Conservation (phyloP, 2,329 filamentous ascomycete genomes). For the Claviceps maximensis region DNA sequence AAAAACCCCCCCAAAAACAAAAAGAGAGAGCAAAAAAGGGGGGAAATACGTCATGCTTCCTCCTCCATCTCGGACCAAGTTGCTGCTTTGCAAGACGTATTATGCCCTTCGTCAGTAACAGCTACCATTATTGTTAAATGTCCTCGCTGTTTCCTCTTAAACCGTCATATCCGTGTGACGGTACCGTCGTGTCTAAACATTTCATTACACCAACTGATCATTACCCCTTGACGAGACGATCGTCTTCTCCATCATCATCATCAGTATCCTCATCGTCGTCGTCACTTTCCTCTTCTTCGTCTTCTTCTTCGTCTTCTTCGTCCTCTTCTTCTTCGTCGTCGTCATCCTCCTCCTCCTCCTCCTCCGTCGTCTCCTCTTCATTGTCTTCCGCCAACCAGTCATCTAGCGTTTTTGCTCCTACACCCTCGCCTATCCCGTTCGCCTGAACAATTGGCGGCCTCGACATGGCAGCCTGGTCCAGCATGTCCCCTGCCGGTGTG, state of each 20-base stretch:
- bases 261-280: constrained; percentile 33
- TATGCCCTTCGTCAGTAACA: too few relatives aligned
- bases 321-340: constrained; percentile 41
- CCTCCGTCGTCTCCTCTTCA: constrained; percentile 38
- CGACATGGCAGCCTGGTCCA: constrained; percentile 42
- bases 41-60: too few relatives aligned
- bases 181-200: not conserved
- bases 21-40: too few relatives aligned
- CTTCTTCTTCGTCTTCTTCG: constrained; percentile 31
- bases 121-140: too few relatives aligned
- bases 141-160: not conserved
- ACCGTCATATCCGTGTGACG: not conserved
- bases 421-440: constrained; percentile 39
- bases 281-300: constrained; percentile 34
- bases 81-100: too few relatives aligned
- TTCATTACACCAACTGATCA: not conserved
- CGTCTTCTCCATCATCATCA: constrained; percentile 32
- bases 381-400: constrained; percentile 78
- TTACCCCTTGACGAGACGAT: constrained; percentile 26
- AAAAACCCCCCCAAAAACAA: too few relatives aligned
- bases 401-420: constrained; percentile 67
- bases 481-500: constrained; percentile 46
- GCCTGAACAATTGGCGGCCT: constrained; percentile 26
- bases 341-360: constrained; percentile 37
- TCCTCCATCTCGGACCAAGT: too few relatives aligned